Base-by-base conservation (phyloP, 768 basidiomycete species). In the Auricularia sp. region DNA sequence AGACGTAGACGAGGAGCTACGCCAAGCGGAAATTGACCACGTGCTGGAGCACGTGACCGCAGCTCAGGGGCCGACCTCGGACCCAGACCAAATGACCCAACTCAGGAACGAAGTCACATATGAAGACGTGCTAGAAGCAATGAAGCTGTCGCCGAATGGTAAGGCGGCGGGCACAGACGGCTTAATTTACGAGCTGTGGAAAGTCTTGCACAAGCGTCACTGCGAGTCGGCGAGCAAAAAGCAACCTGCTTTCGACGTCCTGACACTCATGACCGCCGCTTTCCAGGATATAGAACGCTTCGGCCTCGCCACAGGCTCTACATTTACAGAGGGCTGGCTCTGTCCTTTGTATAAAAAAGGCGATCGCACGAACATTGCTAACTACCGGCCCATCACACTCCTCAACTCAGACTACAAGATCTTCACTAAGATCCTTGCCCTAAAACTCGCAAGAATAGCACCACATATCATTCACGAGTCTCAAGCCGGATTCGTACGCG, bases 321-420 rank as follows among this genome's bases (percentile, higher is more conserved):
- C 24, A 0, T 82, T 70, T 76, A 54, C 64, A 1, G 37, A 63
- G 18, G 70, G 70, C 14, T 66, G 67, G 66, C 65, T 71, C 36
- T 69, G 63, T 56, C 64, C 68, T 1, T 45, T 71, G 6, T 70
- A 66, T 47, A 71, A 70, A 45, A 71, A 71, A 62, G 63, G 62
- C 5, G 65, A 68, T 34, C 8, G 18, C 29, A 16, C 37, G 4
- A 35, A 63, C 1, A 67, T 70, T 14, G 58, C 45, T 18, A 71
- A 70, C 63, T 71, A 71, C 63, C 21, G 70, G 3, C 70, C 70
- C 3, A 70, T 71, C 10, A 69, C 70, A 21, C 62, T 71, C 0
- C 64, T 72, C 0, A 70, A 70, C 44, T 63, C 65, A 0, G 71
- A 72, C 34, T 71, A 69, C 61, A 72, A 72, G 58, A 11, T 73